Evolutionary conservation across 2,329 filamentous ascomycete genomes (phyloP).

Genomic region (Diaporthe batatas): DNA sequence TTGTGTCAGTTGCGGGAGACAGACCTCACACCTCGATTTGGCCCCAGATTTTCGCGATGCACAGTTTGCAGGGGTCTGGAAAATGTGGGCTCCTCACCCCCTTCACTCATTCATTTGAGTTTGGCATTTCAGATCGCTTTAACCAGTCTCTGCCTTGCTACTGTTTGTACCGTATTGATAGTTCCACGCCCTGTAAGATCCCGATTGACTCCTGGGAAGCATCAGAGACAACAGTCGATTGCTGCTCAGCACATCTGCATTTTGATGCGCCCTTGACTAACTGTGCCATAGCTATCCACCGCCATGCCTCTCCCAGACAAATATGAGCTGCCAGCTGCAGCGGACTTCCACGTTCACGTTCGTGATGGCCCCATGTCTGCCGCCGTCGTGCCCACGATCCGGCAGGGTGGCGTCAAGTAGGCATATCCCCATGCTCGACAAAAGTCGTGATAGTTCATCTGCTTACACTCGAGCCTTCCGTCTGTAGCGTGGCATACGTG

Average conservation of each 20-base stretch:
- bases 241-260: neutral
- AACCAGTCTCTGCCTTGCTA: neutral
- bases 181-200: slow-evolving; percentile 4
- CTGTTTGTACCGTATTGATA: neutral
- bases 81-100: slow-evolving; percentile 7
- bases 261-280: neutral
- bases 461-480: slow-evolving; percentile 38
- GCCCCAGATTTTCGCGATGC: slow-evolving; percentile 21
- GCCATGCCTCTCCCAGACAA: slow-evolving; percentile 50
- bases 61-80: slow-evolving; percentile 15
- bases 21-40: neutral
- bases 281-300: neutral
- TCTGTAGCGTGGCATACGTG: slow-evolving; percentile 49
- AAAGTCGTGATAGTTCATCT: slow-evolving; percentile 45
- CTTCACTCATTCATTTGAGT: slow-evolving; percentile 19
- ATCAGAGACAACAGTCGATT: neutral
- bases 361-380: slow-evolving; percentile 76
- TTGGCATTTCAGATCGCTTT: slow-evolving; percentile 24
- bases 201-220: neutral
- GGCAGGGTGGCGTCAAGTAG: slow-evolving; percentile 47
- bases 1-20: neutral
- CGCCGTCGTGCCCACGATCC: slow-evolving; percentile 62
- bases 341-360: slow-evolving; percentile 80
- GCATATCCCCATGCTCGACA: slow-evolving; percentile 69
- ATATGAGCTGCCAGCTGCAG: slow-evolving; percentile 71